Evolutionary conservation across 1,284 basidiomycete species (phyloP).

Genomic region (Trametes hirsuta): DNA sequence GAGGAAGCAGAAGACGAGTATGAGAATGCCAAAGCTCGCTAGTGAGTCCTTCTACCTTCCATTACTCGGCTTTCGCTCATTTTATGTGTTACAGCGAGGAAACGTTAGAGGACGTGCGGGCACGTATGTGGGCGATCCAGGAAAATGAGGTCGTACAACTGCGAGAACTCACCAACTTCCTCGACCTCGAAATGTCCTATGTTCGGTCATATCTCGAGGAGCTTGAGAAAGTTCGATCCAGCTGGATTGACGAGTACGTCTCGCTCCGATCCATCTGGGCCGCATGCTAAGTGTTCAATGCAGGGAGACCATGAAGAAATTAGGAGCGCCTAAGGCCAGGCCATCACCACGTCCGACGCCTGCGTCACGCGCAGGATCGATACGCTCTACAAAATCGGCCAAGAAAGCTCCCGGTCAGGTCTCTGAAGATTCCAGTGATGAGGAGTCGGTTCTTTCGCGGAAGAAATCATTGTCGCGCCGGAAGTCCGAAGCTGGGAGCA

Average conservation of each 20-base stretch:
- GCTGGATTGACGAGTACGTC: constrained; percentile 66
- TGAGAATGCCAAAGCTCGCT: constrained; percentile 67
- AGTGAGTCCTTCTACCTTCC: constrained; percentile 53
- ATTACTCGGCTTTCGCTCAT: neutral
- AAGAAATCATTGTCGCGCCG: constrained; percentile 39
- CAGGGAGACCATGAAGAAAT: constrained; percentile 27
- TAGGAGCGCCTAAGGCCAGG: constrained; percentile 22
- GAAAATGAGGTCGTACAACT: constrained; percentile 75
- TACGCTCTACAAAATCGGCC: constrained; percentile 18
- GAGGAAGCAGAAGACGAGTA: constrained; percentile 78
- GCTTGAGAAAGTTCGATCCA: constrained; percentile 64
- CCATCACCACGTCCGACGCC: constrained; percentile 16
- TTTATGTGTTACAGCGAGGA: constrained; percentile 62
- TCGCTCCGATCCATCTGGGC: neutral
- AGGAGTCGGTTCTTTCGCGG: constrained; percentile 25
- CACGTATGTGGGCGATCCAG: constrained; percentile 76
- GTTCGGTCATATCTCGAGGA: constrained; percentile 73
- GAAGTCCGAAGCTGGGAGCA: constrained; percentile 49
- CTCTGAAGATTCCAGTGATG: constrained; percentile 22
- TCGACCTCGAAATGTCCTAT: constrained; percentile 76
- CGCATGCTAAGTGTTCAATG: neutral
- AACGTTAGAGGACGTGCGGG: constrained; percentile 76
- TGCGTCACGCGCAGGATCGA: constrained; percentile 23
- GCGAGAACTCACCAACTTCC: constrained; percentile 65
- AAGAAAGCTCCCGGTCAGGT: constrained; percentile 15